These are phyloP conservation scores for Phoma herbarum DNA, from an alignment of 2,329 filamentous ascomycete genomes.

Conservation along the genomic window DNA sequence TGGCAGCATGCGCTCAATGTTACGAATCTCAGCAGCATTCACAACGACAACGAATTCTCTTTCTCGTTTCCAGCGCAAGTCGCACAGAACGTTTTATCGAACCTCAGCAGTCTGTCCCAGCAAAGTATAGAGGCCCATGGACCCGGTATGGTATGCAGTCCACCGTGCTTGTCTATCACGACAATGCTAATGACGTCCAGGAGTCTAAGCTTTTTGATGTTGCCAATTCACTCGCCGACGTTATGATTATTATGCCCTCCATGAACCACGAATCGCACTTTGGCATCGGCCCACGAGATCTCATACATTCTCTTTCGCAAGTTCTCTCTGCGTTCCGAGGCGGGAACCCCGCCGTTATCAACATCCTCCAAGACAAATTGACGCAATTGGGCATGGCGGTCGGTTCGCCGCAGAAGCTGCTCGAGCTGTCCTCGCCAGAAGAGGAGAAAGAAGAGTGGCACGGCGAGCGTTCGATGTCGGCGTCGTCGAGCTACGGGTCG, in stretches of 20 bases:
- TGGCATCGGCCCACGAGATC: conserved; percentile 43
- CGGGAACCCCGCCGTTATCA: conserved; percentile 47
- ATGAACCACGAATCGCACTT: conserved; percentile 45
- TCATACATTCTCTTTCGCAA: conserved; percentile 45
- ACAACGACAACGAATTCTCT: conserved; percentile 46
- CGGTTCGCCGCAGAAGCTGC: conserved; percentile 41
- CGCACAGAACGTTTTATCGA: conserved; percentile 44
- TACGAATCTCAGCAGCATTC: conserved; percentile 41
- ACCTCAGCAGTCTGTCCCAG: conserved; percentile 41
- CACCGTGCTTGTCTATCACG: too few relatives aligned
- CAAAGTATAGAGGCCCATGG: conserved; percentile 48
- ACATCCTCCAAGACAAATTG: conserved; percentile 46
- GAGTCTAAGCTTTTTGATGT: conserved; percentile 50
- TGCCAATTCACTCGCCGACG: conserved; percentile 47
- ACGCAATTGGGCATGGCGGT: conserved; percentile 37
- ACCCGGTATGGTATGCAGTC: conserved; percentile 45
- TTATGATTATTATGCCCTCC: conserved; percentile 49
- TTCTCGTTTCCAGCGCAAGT: conserved; percentile 49
- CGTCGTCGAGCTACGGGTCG: conserved; percentile 27
- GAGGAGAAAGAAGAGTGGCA: conserved; percentile 43
- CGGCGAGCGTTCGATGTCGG: conserved; percentile 28
- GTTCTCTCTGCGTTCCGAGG: conserved; percentile 44
- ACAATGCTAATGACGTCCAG: conserved; percentile 22
- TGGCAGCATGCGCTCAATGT: conserved; percentile 50
- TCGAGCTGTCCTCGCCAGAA: conserved; percentile 45